Evolutionary conservation across 2,329 filamentous ascomycete genomes (phyloP).

Genomic region (Trichoderma hamatum): DNA sequence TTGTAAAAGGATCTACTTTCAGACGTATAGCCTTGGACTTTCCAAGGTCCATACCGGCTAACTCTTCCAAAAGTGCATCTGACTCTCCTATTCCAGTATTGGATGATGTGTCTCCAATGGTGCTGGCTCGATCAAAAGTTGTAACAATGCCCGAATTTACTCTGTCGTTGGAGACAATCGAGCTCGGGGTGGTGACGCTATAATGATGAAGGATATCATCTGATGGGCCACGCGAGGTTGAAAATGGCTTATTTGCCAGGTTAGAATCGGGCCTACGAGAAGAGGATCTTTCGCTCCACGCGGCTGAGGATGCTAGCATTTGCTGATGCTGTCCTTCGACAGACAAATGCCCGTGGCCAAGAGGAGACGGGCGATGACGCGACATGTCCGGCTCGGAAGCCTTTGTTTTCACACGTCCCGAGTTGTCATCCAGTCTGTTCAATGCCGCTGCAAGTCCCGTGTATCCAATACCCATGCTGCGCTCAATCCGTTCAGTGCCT

Average conservation of each 20-base stretch:
- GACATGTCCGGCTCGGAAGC: conserved; percentile 17
- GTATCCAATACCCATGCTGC: conserved; percentile 66
- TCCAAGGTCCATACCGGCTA: conserved; percentile 13
- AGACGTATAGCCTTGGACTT: conserved; percentile 36
- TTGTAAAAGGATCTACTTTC: conserved; percentile 52
- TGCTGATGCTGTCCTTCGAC: conserved; percentile 8
- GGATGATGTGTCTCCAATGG: conserved; percentile 16
- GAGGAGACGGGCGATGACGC: conserved; percentile 4
- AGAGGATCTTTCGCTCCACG: conserved; percentile 17
- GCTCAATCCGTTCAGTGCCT: conserved; percentile 60
- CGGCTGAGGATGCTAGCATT: not conserved
- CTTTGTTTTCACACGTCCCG: conserved; percentile 6
- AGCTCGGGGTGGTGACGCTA: conserved; percentile 11
- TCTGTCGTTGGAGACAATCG: conserved; percentile 2
- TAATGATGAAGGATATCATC: conserved; percentile 16
- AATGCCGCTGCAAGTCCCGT: conserved; percentile 67
- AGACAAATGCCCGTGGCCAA: not conserved
- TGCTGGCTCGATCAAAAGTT: conserved; percentile 15
- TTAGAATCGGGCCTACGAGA: conserved; percentile 20
- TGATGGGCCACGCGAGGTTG: not conserved
- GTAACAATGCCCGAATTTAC: not conserved
- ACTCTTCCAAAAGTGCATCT: conserved; percentile 13
- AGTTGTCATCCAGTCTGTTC: conserved; percentile 44
- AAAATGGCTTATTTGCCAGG: conserved; percentile 8
- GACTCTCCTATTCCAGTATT: conserved; percentile 11